phyloP scores from a whole-genome alignment of 2,329 filamentous ascomycete genomes.

The Akanthomyces dipterigenus region DNA sequence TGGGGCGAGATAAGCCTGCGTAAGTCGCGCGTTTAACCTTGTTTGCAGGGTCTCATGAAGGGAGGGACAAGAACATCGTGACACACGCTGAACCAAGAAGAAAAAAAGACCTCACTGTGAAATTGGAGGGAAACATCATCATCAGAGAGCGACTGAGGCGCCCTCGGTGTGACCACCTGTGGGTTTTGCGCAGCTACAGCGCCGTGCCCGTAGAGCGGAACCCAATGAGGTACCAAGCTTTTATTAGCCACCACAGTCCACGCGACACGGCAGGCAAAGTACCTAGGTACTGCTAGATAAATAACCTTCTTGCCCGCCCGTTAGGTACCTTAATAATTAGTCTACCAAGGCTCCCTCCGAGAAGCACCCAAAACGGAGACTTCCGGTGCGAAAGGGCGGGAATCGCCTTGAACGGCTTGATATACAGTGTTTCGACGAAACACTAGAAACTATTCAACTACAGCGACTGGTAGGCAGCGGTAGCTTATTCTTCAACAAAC shows the following conservation, averaged over 20 bases:
- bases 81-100: background rate
- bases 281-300: too few species aligned
- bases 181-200: background rate
- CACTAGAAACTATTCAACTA: too few species aligned
- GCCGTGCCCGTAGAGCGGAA: background rate
- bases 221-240: background rate
- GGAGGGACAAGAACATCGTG: background rate
- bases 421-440: background rate
- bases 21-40: background rate
- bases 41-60: background rate
- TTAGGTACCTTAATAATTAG: too few species aligned
- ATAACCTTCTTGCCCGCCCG: background rate
- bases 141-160: background rate
- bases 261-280: background rate
- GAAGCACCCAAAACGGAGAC: background rate
- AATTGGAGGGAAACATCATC: background rate
- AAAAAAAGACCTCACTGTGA: background rate
- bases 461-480: too few species aligned
- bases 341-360: background rate
- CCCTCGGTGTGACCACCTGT: background rate
- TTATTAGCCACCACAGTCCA: background rate
- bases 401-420: background rate
- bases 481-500: background rate
- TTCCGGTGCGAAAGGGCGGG: background rate
- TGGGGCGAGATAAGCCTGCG: conserved; percentile 7